Percentiles rank a stretch among this genome's conserved stretches.
These are phyloP conservation scores for Cyberlindnera suaveolens DNA, from an alignment of 805 yeast species.

Conservation along the genomic window DNA sequence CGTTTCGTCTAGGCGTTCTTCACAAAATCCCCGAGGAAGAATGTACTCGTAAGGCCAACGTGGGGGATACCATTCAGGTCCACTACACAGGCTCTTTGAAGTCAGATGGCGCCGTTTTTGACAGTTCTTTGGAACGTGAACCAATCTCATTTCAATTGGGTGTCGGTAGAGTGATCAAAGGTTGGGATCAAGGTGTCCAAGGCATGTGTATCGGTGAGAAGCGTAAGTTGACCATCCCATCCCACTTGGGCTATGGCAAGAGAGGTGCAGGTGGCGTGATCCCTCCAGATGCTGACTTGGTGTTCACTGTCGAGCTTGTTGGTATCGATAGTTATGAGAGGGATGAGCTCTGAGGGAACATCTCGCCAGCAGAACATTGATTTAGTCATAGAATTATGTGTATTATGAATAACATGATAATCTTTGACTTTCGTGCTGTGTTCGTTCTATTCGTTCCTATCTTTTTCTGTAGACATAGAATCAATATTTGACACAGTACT, in stretches of 20 bases:
- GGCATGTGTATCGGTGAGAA: conserved; percentile 81
- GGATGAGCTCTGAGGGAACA: conserved; percentile 12
- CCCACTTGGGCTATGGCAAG: conserved; percentile 71
- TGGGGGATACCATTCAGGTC: conserved; percentile 66
- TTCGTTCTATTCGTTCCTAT: no score
- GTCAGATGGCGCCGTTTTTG: conserved; percentile 64
- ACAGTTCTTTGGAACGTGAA: conserved; percentile 58
- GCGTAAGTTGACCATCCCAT: conserved; percentile 74
- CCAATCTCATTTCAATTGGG: conserved; percentile 78
- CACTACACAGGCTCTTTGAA: conserved; percentile 73
- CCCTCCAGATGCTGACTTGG: conserved; percentile 73
- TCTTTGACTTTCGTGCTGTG: no score
- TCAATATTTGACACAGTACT: no score
- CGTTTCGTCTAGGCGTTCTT: conserved; percentile 31
- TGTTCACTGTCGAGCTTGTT: conserved; percentile 61
- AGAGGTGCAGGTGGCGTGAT: conserved; percentile 71
- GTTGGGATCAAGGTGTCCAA: conserved; percentile 87
- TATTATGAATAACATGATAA: no score
- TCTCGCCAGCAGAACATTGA: neutral
- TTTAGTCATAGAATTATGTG: no score
- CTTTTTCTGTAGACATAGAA: no score
- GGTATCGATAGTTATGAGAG: conserved; percentile 36
- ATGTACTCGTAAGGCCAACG: conserved; percentile 51
- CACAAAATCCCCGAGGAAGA: conserved; percentile 41
- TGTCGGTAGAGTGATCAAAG: conserved; percentile 70